Conservation (phyloP, 1,284 basidiomycete genomes). For the Cutaneotrichosporon mucoides region DNA sequence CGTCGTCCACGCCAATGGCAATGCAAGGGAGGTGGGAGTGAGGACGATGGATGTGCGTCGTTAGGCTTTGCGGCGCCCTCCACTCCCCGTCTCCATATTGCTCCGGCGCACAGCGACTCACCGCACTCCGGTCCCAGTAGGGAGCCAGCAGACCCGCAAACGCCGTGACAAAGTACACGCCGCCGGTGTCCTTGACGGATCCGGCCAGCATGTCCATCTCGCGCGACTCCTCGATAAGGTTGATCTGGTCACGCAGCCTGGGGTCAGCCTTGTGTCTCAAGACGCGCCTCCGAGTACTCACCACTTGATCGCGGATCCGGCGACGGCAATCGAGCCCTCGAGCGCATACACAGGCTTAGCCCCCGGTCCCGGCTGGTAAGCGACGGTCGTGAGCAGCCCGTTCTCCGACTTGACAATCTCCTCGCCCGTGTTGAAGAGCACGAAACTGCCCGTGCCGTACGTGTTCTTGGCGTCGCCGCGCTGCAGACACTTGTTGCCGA, state of each 20-base stretch:
- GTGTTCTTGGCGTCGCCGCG: conserved; percentile 89
- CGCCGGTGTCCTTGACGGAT: conserved; percentile 74
- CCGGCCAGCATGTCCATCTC: conserved; percentile 85
- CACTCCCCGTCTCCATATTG: too few species aligned
- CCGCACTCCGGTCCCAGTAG: conserved; percentile 47
- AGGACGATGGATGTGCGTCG: too few species aligned
- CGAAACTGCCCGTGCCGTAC: conserved; percentile 92
- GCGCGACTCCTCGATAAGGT: conserved; percentile 69
- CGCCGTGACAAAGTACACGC: conserved; percentile 96
- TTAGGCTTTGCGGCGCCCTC: too few species aligned
- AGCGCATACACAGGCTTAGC: conserved; percentile 83
- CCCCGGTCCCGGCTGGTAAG: conserved; percentile 75
- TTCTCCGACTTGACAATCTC: conserved; percentile 81
- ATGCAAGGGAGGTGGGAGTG: too few species aligned
- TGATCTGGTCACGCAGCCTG: conserved; percentile 76
- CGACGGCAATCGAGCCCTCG: conserved; percentile 92
- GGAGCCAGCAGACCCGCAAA: conserved; percentile 89
- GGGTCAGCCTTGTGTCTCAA: not conserved
- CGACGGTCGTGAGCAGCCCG: conserved; percentile 84
- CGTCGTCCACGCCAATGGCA: too few species aligned
- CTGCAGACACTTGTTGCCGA: conserved; percentile 89
- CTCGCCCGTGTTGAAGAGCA: conserved; percentile 82
- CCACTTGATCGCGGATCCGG: conserved; percentile 93
- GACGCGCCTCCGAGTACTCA: not conserved
- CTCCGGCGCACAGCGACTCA: not conserved